A percentile compares a stretch with the other conserved stretches of the same genome.
These are phyloP conservation scores for Irpex lacteus DNA, from an alignment of 1,284 basidiomycete species.

Conservation along the genomic window DNA sequence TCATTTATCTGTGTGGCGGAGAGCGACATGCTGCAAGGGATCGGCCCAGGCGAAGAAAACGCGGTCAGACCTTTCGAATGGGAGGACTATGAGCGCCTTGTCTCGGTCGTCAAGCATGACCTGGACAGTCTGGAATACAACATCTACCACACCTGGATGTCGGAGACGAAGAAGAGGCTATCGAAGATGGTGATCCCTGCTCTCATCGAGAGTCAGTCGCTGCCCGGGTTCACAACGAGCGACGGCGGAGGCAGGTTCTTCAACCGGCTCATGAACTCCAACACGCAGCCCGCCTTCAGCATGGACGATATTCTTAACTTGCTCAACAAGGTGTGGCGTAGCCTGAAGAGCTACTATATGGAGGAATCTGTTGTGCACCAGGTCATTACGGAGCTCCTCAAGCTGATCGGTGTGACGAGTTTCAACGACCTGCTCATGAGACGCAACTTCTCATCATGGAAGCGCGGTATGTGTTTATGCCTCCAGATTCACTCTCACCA, in stretches of 20 bases:
- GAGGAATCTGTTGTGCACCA: slow-evolving; percentile 98
- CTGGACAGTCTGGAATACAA: slow-evolving; percentile 99
- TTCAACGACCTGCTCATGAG: slow-evolving; percentile 99
- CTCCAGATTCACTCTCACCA: background rate
- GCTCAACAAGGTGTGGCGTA: slow-evolving; percentile 98
- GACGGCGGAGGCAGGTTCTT: slow-evolving; percentile 93
- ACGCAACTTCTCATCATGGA: slow-evolving; percentile 99
- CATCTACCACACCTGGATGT: slow-evolving; percentile 99
- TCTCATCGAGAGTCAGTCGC: slow-evolving; percentile 94
- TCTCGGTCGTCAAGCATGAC: slow-evolving; percentile 98
- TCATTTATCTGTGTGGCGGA: slow-evolving; percentile 99
- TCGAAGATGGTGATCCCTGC: slow-evolving; percentile 99
- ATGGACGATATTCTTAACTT: slow-evolving; percentile 99
- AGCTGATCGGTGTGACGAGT: slow-evolving; percentile 94
- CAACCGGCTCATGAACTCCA: slow-evolving; percentile 87
- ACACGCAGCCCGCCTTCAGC: slow-evolving; percentile 85
- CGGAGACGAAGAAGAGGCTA: slow-evolving; percentile 96
- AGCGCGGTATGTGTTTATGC: slow-evolving; percentile 69
- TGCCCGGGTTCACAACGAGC: slow-evolving; percentile 96
- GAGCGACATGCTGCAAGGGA: slow-evolving; percentile 96
- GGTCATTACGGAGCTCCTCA: slow-evolving; percentile 94
- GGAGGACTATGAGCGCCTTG: slow-evolving; percentile 95
- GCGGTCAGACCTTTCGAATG: slow-evolving; percentile 93
- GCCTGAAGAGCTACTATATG: slow-evolving; percentile 98
- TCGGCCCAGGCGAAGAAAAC: slow-evolving; percentile 93